Evolutionary conservation across 2,329 filamentous ascomycete genomes (phyloP).

Genomic region (Atkinsonella hypoxylon): DNA sequence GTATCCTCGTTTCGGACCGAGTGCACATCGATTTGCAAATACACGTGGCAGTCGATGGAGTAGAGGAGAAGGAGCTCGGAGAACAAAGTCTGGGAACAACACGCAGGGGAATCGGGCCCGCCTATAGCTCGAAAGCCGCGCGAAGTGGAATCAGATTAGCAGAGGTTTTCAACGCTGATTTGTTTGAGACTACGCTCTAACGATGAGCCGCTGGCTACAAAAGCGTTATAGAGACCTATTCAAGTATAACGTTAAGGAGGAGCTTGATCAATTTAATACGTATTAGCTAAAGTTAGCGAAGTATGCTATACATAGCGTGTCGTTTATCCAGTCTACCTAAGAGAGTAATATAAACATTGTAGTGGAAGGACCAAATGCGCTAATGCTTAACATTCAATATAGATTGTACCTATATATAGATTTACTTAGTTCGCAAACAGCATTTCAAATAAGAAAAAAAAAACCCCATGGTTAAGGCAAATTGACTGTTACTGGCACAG

Average conservation of each 20-base stretch:
- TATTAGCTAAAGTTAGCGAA: constrained; percentile 38
- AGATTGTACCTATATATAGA: too few species aligned
- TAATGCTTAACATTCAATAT: too few species aligned
- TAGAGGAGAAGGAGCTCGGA: constrained; percentile 45
- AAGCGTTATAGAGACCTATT: constrained; percentile 55
- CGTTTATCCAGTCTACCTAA: constrained; percentile 50
- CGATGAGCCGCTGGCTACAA: constrained; percentile 43
- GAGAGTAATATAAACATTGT: constrained; percentile 46
- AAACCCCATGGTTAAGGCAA: too few species aligned
- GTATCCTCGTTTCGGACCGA: constrained; percentile 52
- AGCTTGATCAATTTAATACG: constrained; percentile 48
- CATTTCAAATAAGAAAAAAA: too few species aligned
- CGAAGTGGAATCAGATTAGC: constrained; percentile 54
- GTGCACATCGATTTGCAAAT: constrained; percentile 53
- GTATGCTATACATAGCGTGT: constrained; percentile 52
- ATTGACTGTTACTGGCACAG: too few species aligned
- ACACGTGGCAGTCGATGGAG: constrained; percentile 55
- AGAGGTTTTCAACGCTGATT: constrained; percentile 54
- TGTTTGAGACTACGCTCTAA: constrained; percentile 55
- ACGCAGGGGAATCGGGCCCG: constrained; percentile 8
- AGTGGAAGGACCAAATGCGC: constrained; percentile 53
- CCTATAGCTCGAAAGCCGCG: constrained; percentile 15
- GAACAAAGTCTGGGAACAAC: constrained; percentile 1
- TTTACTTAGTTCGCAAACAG: too few species aligned
- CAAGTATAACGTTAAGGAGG: constrained; percentile 52